Percentiles rank a stretch among this genome's conserved stretches.
Conservation (phyloP, 2,329 filamentous ascomycete genomes). For the Balansia obtecta region DNA sequence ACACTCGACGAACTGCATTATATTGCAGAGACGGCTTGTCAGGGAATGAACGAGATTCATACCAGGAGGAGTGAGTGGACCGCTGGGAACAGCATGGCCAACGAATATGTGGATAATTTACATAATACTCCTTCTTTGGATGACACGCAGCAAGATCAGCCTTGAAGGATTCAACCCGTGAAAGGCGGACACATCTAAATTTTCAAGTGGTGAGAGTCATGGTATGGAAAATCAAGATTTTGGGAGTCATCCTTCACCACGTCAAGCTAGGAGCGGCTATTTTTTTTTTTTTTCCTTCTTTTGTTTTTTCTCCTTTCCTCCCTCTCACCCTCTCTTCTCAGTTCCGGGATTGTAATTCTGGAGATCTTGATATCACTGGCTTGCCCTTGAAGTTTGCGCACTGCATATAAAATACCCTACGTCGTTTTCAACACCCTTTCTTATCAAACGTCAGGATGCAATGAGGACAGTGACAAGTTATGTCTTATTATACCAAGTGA, state of each 20-base stretch:
- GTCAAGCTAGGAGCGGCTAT: neutral
- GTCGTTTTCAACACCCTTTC: neutral
- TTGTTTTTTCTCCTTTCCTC: neutral
- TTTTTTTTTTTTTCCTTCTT: neutral
- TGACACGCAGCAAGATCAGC: constrained; percentile 3
- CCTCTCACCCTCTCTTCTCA: neutral
- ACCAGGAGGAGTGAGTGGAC: constrained; percentile 18
- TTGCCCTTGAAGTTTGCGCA: neutral
- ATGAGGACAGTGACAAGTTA: neutral
- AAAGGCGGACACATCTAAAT: no score
- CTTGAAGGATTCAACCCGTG: neutral
- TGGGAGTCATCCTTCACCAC: neutral
- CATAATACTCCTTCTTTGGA: constrained; percentile 8
- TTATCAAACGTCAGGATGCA: neutral
- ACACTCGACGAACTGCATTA: constrained; percentile 31
- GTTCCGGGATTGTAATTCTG: neutral
- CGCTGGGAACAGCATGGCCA: constrained; percentile 16
- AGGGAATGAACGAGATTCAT: constrained; percentile 32
- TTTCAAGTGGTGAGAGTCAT: neutral
- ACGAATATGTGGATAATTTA: constrained; percentile 20
- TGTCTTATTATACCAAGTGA: neutral
- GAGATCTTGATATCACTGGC: neutral
- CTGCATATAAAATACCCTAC: neutral
- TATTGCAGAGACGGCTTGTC: constrained; percentile 30
- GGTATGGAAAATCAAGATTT: neutral